phyloP scores from a whole-genome alignment of 768 basidiomycete species.

The Suillus placidus region DNA sequence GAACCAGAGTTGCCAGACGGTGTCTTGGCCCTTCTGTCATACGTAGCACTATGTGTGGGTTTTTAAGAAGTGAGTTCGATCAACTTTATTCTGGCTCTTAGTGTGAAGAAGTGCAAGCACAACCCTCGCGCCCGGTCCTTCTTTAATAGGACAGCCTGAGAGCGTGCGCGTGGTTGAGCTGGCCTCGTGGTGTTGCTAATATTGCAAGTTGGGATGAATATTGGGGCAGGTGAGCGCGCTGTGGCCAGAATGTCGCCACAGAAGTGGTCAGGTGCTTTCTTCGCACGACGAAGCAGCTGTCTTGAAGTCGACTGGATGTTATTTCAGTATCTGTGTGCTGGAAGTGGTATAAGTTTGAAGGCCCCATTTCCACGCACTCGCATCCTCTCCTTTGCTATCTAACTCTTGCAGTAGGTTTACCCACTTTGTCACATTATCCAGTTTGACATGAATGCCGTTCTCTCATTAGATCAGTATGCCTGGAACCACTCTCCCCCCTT shows the following conservation, averaged over 20 bases:
- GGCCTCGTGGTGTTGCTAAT: background rate
- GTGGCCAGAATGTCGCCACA: background rate
- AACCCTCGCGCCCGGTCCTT: background rate
- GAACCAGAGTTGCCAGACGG: background rate
- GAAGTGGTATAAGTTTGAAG: background rate
- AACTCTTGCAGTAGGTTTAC: background rate
- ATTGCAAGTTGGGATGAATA: background rate
- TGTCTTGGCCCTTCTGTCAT: background rate
- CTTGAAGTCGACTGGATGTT: background rate
- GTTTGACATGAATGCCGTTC: background rate
- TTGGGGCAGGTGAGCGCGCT: background rate
- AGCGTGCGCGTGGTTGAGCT: background rate
- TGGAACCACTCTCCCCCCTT: conserved; percentile 39
- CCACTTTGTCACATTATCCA: background rate
- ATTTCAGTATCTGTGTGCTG: background rate
- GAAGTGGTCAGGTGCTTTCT: background rate
- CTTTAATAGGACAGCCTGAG: background rate
- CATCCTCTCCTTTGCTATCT: background rate
- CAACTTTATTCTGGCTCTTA: background rate
- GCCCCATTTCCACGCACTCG: background rate
- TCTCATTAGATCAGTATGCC: conserved; percentile 31
- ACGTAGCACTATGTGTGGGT: too few relatives aligned
- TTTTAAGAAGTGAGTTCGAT: background rate
- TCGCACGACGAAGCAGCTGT: background rate
- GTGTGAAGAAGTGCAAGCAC: background rate